phyloP scores from a whole-genome alignment of 148 eudicot genomes.

The Oxyria digyna region DNA sequence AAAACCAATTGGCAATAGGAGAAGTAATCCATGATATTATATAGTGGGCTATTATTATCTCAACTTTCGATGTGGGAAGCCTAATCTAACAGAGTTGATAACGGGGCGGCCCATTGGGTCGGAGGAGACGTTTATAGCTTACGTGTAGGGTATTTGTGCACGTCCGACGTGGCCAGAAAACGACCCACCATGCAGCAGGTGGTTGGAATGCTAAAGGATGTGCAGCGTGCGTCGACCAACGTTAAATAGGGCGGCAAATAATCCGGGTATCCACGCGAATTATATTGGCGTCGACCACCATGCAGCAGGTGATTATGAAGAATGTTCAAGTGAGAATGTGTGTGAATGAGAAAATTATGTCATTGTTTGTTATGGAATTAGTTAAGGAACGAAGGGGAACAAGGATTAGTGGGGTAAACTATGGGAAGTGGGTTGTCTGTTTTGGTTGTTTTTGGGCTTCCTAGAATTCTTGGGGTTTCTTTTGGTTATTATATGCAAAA shows the following conservation, averaged over 20 bases:
- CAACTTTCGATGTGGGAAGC: no score
- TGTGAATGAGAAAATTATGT: not conserved
- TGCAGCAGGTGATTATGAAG: not conserved
- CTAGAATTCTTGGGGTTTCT: no score
- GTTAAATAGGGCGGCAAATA: not conserved
- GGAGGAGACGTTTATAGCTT: slow-evolving; percentile 36
- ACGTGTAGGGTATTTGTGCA: slow-evolving; percentile 83
- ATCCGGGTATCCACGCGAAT: no score
- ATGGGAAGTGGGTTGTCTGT: not conserved
- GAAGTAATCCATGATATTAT: no score
- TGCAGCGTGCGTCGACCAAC: slow-evolving; percentile 21
- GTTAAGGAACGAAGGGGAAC: not conserved
- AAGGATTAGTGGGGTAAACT: slow-evolving; percentile 3
- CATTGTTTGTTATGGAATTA: not conserved
- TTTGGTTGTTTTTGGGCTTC: not conserved
- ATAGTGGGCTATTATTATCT: no score
- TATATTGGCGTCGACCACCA: no score
- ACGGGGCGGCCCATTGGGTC: slow-evolving; percentile 33
- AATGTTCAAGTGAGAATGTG: not conserved
- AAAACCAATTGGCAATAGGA: no score
- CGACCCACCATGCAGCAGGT: slow-evolving; percentile 92
- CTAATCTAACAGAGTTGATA: no score
- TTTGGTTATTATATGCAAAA: not conserved
- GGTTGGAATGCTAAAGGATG: slow-evolving; percentile 76
- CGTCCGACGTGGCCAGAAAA: slow-evolving; percentile 64